phyloP scores from a whole-genome alignment of 257 asterid genomes.

The Dorcoceras hygrometricum region DNA sequence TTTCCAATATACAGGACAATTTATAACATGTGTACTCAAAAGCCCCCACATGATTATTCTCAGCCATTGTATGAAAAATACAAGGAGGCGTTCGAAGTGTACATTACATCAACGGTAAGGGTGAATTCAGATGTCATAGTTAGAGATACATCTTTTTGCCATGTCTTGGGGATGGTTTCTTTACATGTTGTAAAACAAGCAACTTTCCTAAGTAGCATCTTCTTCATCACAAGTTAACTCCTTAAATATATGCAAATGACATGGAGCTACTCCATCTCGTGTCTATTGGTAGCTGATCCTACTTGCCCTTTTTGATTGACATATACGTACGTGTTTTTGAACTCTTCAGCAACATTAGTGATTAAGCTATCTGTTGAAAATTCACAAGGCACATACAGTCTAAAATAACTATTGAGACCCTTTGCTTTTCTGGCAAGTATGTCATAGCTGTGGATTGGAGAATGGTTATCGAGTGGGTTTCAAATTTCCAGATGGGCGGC shows the following conservation, averaged over 20 bases:
- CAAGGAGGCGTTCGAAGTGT: slow-evolving; percentile 76
- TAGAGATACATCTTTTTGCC: background rate
- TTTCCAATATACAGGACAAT: slow-evolving; percentile 59
- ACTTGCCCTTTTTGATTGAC: background rate
- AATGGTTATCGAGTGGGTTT: background rate
- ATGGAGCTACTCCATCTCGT: background rate
- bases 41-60: slow-evolving; percentile 96
- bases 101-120: slow-evolving; percentile 73
- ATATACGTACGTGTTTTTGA: background rate
- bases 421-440: background rate
- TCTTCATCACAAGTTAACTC: background rate
- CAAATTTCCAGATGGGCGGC: background rate
- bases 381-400: background rate
- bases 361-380: background rate
- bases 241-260: background rate
- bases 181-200: background rate
- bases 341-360: background rate
- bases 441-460: background rate
- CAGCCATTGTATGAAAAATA: slow-evolving; percentile 93
- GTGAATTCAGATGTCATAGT: slow-evolving; percentile 3
- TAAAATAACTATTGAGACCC: background rate
- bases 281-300: background rate
- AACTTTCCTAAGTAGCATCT: background rate
- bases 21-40: slow-evolving; percentile 98
- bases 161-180: background rate